Evolutionary conservation across 257 asterid species (phyloP), one percentile per base, ranked within the genome.

Genomic region (Gardenia jasminoides): DNA sequence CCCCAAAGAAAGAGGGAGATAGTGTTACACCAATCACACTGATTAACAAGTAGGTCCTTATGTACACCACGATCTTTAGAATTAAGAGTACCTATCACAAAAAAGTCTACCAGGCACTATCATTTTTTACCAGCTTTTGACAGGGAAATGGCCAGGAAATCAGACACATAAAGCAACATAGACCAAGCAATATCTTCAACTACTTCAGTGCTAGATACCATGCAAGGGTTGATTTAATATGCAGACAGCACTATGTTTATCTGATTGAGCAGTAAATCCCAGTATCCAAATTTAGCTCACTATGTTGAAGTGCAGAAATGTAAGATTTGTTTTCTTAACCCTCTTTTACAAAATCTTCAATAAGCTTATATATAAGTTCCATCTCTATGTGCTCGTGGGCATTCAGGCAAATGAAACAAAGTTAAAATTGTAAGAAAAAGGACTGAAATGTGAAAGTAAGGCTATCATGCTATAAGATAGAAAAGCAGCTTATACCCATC

Each of bases 401-500:
- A 11, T 22, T 2, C 0, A n/a, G 66, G 26, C 31, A 59, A 24
- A 6, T n/a, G 1, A 59, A 59, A 8, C 9, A 2, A 59, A 24
- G 9, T 20, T 20, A n/a, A 59, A 59, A 59, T 59, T 24, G 31
- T 24, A 19, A 15, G 10, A 13, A 26, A 15, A 3, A 67, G 7
- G n/a, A n/a, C 36, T 36, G 72, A 33, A 13, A 17, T 67, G 72
- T 17, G 8, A 33, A 46, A 67, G 16, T 67, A 6, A 4, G 41
- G 24, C 11, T 66, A 16, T 52, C 77, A 73, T 31, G 62, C 22
- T n/a, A 26, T 52, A 36, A 56, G 39, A 22, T 10, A 36, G 22
- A 39, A 48, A 22, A 26, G 16, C 26, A 41, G 43, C 28, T 39
- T 56, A 78, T 93, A 91, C 99, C 99, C 99, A 83, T 94, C 99